Evolutionary conservation across 441 rosid genomes (phyloP).

Genomic region (Syzygium malaccense): DNA sequence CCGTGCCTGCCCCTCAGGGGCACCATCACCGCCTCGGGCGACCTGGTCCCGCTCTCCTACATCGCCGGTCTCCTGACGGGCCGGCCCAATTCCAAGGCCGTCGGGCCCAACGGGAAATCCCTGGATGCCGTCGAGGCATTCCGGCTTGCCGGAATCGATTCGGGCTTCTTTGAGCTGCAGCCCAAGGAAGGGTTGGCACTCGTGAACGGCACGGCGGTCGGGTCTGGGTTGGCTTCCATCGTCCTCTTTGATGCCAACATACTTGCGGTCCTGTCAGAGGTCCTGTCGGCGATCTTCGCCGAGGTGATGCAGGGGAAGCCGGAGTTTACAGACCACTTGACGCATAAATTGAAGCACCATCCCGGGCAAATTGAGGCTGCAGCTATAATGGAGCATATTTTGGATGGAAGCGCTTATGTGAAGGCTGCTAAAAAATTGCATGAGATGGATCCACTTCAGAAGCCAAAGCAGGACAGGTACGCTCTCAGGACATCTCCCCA

Average conservation of each 20-base stretch:
- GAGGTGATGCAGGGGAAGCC: conserved; percentile 65
- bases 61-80: conserved; percentile 54
- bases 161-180: conserved; percentile 51
- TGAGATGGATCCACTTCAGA: conserved; percentile 58
- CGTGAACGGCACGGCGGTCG: conserved; percentile 52
- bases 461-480: conserved; percentile 66
- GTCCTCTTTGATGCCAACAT: conserved; percentile 42
- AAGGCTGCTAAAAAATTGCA: conserved; percentile 52
- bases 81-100: conserved; percentile 44
- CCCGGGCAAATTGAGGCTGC: conserved; percentile 65
- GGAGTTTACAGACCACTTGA: conserved; percentile 54
- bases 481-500: conserved; percentile 70
- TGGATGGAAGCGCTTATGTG: conserved; percentile 51
- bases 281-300: conserved; percentile 42
- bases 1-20: conserved; percentile 66
- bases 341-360: conserved; percentile 57
- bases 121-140: conserved; percentile 34
- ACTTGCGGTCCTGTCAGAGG: conserved; percentile 34
- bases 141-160: conserved; percentile 21
- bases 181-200: conserved; percentile 55
- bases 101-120: conserved; percentile 42
- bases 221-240: conserved; percentile 48
- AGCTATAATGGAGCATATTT: conserved; percentile 56
- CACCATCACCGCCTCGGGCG: conserved; percentile 61
- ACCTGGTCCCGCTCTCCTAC: conserved; percentile 54